A percentile compares a stretch with the other conserved stretches of the same genome.
Conservation (phyloP, 1,139 yeast species). For the Kodamaea derodonti region DNA sequence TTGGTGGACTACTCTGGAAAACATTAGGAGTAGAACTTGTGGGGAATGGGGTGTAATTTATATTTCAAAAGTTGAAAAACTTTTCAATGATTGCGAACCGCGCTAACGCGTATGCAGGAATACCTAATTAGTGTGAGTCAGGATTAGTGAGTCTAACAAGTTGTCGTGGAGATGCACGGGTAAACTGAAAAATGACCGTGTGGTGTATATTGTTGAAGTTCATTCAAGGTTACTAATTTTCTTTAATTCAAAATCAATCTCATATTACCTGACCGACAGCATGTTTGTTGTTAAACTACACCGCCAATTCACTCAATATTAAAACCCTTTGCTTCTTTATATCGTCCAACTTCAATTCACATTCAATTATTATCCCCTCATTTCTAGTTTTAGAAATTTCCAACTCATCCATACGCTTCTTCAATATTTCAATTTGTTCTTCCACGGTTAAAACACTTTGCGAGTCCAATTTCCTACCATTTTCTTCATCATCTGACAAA, state of each 20-base stretch:
- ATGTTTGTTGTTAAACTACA: no score
- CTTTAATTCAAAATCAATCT: no score
- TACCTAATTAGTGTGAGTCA: slow-evolving; percentile 9
- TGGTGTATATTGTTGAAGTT: no score
- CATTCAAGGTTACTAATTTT: no score
- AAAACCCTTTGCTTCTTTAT: slow-evolving; percentile 1
- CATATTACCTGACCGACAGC: no score
- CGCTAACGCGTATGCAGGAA: not conserved
- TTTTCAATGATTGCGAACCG: not conserved
- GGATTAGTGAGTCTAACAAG: no score
- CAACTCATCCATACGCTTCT: slow-evolving; percentile 3
- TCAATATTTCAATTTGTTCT: slow-evolving; percentile 7
- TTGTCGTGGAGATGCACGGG: no score
- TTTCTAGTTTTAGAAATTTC: slow-evolving; percentile 2
- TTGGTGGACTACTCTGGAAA: slow-evolving; percentile 1
- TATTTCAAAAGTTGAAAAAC: no score
- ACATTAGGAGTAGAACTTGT: not conserved
- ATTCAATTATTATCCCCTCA: slow-evolving; percentile 1
- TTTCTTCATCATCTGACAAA: slow-evolving; percentile 7
- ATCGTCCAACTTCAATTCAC: slow-evolving; percentile 6
- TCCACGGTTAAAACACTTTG: slow-evolving; percentile 1
- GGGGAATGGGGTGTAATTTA: slow-evolving; percentile 2
- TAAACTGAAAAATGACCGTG: no score
- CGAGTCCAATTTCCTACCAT: slow-evolving; percentile 1
- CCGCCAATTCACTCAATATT: not conserved